Evolutionary conservation across 1,284 basidiomycete species (phyloP).

Genomic region (Microbotryum intermedium): DNA sequence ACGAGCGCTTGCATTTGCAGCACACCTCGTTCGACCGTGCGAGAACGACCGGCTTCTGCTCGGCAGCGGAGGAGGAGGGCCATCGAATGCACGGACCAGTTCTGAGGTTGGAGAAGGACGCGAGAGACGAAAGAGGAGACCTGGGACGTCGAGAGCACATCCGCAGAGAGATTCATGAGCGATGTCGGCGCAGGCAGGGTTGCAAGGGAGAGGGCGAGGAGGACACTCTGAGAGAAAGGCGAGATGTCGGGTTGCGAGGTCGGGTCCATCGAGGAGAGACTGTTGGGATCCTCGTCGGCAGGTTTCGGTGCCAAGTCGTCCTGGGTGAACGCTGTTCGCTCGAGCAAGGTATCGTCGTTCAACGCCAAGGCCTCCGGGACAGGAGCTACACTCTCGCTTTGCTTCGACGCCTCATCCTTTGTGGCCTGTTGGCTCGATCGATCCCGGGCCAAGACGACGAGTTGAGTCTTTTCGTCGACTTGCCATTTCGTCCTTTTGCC

Average conservation of each 20-base stretch:
- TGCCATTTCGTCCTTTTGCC: conserved; percentile 96
- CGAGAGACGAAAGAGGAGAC: conserved; percentile 82
- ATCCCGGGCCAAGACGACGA: conserved; percentile 88
- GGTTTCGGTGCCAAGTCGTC: conserved; percentile 31
- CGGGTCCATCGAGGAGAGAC: conserved; percentile 59
- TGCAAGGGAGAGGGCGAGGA: conserved; percentile 71
- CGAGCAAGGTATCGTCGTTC: conserved; percentile 94
- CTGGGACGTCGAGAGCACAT: conserved; percentile 79
- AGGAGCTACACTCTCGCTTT: conserved; percentile 26
- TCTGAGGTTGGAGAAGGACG: conserved; percentile 73
- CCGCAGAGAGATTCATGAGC: conserved; percentile 25
- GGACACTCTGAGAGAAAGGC: conserved; percentile 81
- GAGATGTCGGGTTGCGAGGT: conserved; percentile 74
- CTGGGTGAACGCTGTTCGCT: conserved; percentile 78
- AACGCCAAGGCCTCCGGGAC: conserved; percentile 68
- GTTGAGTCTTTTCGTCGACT: conserved; percentile 71
- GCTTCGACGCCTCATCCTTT: conserved; percentile 24
- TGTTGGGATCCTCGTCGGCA: conserved; percentile 38
- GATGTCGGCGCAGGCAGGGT: conserved; percentile 64
- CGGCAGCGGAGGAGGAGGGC: conserved; percentile 81
- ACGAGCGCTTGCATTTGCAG: conserved; percentile 86
- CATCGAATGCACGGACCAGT: conserved; percentile 93
- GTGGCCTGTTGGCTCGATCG: conserved; percentile 39
- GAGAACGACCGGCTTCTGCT: conserved; percentile 71
- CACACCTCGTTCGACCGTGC: conserved; percentile 80